Evolutionary conservation across 2,329 filamentous ascomycete genomes (phyloP).

Genomic region (Fusarium sp.): DNA sequence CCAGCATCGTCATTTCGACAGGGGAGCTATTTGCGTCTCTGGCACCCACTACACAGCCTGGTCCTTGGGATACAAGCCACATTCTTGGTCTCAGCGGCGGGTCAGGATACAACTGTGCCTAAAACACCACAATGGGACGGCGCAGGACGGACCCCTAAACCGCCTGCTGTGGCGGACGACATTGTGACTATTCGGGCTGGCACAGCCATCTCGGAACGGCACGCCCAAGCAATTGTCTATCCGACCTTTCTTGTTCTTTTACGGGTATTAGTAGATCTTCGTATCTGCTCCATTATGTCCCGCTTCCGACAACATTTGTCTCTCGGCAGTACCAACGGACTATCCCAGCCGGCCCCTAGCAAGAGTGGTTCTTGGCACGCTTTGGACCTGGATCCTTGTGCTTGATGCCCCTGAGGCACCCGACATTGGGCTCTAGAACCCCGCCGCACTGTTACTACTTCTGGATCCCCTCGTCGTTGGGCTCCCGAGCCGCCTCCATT

Average conservation of each 20-base stretch:
- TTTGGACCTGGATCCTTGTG: conserved; percentile 25
- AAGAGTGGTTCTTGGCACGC: conserved; percentile 13
- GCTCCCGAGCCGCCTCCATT: conserved; percentile 14
- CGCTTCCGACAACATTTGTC: conserved; percentile 2
- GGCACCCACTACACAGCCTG: conserved; percentile 23
- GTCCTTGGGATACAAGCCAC: conserved; percentile 27
- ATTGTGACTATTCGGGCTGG: neutral
- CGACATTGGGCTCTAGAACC: conserved; percentile 24
- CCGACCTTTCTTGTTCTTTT: conserved; percentile 1
- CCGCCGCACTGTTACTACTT: conserved; percentile 26
- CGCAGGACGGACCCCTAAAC: neutral
- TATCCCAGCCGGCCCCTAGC: neutral
- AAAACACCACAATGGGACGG: conserved; percentile 7
- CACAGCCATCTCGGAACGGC: conserved; percentile 2
- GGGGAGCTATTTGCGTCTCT: conserved; percentile 26
- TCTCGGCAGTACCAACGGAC: conserved; percentile 1
- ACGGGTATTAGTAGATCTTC: conserved; percentile 7
- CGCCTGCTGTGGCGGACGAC: neutral
- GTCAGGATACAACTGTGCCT: conserved; percentile 20
- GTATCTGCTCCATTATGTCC: conserved; percentile 10
- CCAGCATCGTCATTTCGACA: conserved; percentile 10
- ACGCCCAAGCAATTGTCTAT: neutral
- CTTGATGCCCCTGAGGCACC: conserved; percentile 28
- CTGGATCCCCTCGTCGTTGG: conserved; percentile 25
- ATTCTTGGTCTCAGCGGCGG: conserved; percentile 24